Conservation (phyloP, 2,329 filamentous ascomycete species). For the Periconia macrospinosa region DNA sequence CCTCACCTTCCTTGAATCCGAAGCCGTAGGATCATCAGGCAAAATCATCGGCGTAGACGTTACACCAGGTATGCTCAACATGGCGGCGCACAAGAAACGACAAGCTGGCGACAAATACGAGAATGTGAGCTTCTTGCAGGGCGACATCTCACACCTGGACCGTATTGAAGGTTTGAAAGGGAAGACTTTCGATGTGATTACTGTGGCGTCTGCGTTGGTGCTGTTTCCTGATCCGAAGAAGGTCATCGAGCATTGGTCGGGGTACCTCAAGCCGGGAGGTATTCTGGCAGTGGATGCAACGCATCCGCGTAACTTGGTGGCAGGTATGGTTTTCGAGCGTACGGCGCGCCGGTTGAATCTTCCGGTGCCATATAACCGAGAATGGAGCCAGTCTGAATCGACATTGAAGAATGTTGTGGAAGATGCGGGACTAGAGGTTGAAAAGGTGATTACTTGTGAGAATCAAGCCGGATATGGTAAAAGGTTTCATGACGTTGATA, state of each 20-base stretch:
- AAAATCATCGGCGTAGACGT: slow-evolving; percentile 47
- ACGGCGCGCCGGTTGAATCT: slow-evolving; percentile 36
- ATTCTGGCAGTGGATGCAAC: slow-evolving; percentile 43
- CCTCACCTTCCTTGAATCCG: slow-evolving; percentile 42
- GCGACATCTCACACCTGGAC: slow-evolving; percentile 43
- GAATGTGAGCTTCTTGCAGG: slow-evolving; percentile 39
- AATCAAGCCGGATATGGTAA: slow-evolving; percentile 37
- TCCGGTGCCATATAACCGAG: slow-evolving; percentile 40
- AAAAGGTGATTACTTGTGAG: slow-evolving; percentile 33
- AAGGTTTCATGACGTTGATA: slow-evolving; percentile 29
- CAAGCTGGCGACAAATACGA: slow-evolving; percentile 27
- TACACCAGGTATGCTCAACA: slow-evolving; percentile 44
- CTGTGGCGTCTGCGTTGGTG: slow-evolving; percentile 45
- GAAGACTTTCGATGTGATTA: slow-evolving; percentile 39
- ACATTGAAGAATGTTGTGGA: slow-evolving; percentile 35
- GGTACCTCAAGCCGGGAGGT: slow-evolving; percentile 46
- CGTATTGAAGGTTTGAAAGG: slow-evolving; percentile 24
- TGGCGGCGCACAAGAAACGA: slow-evolving; percentile 36
- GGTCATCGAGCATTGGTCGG: slow-evolving; percentile 42
- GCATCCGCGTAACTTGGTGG: slow-evolving; percentile 41
- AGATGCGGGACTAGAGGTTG: slow-evolving; percentile 39
- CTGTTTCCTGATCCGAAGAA: slow-evolving; percentile 42
- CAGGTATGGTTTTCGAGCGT: slow-evolving; percentile 43
- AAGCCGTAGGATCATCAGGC: slow-evolving; percentile 43
- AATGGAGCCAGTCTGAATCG: slow-evolving; percentile 38